Percentiles rank a stretch among this genome's conserved stretches.
Evolutionary conservation across 495 filamentous ascomycete species (phyloP).

Genomic region (Aspergillus nidulans): DNA sequence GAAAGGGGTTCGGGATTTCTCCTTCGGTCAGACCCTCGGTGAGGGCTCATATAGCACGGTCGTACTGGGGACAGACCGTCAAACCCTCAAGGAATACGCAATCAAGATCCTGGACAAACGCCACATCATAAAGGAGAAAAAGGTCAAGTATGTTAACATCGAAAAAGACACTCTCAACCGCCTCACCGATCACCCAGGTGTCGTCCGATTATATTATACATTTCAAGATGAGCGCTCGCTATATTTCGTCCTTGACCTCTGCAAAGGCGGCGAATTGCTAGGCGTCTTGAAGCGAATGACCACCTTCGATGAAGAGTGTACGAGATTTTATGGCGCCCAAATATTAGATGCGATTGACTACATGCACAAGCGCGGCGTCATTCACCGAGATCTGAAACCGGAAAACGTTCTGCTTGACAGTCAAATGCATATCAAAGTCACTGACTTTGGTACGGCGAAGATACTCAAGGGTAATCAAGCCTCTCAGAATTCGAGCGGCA

Average conservation of each 20-base stretch:
- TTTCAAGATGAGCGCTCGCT: slow-evolving; percentile 95
- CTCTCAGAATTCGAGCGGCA: slow-evolving; percentile 36
- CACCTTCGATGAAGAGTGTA: slow-evolving; percentile 94
- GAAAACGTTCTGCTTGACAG: slow-evolving; percentile 96
- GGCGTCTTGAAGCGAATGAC: slow-evolving; percentile 89
- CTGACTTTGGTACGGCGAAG: slow-evolving; percentile 97
- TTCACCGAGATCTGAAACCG: slow-evolving; percentile 95
- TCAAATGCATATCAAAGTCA: slow-evolving; percentile 97
- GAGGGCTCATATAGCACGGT: slow-evolving; percentile 99
- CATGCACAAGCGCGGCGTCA: slow-evolving; percentile 95
- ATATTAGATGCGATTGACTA: slow-evolving; percentile 96
- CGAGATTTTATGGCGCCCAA: slow-evolving; percentile 90
- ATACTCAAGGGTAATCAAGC: slow-evolving; percentile 67
- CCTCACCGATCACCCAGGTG: slow-evolving; percentile 92
- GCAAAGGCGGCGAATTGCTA: slow-evolving; percentile 86
- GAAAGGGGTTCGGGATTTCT: slow-evolving; percentile 96
- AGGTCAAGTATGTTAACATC: slow-evolving; percentile 99
- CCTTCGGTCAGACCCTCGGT: slow-evolving; percentile 85
- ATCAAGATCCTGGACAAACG: slow-evolving; percentile 98
- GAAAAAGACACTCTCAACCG: slow-evolving; percentile 98
- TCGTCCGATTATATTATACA: slow-evolving; percentile 96
- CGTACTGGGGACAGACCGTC: slow-evolving; percentile 87
- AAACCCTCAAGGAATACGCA: slow-evolving; percentile 93
- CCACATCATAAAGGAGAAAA: slow-evolving; percentile 99
- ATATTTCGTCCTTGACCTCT: slow-evolving; percentile 95